Evolutionary conservation across 108 stramenopile genomes (phyloP), one percentile per base, ranked within the genome.

Genomic region (Chaetoceros tenuissimus): DNA sequence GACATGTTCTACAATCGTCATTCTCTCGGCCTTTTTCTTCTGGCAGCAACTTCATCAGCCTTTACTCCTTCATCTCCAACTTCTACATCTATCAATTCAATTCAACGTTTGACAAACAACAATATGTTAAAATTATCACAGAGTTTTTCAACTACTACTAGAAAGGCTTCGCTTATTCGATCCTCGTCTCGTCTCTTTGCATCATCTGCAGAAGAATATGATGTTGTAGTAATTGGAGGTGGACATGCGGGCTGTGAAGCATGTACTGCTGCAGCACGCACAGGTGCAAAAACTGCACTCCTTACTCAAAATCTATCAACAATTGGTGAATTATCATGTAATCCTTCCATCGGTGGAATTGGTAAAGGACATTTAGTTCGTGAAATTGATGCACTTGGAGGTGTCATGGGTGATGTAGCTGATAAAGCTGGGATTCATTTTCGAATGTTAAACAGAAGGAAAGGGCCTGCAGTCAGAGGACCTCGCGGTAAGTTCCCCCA

Each of bases 161-260:
- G n/a, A n/a, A n/a, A n/a, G n/a, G n/a, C n/a, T n/a, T n/a, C n/a
- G n/a, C n/a, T n/a, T n/a, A n/a, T n/a, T n/a, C n/a, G n/a, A n/a
- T n/a, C n/a, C n/a, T n/a, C n/a, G n/a, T n/a, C n/a, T n/a, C n/a
- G n/a, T n/a, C n/a, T n/a, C n/a, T n/a, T n/a, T n/a, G n/a, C n/a
- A n/a, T n/a, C n/a, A n/a, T 40, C 34, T 40, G 8, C 13, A 10
- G 8, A 40, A 40, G 48, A 56, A 24, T 80, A 71, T 50, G 97
- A 98, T 63, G 96, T 97, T 18, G 80, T 97, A 43, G 88, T 99
- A 1, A 81, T 99, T 40, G 98, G 98, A 2, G 98, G 98, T 3
- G 98, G 98, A 0, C 98, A 99, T 66, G 98, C 98, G 1, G 98
- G 98, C 22, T 93, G 94, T 57, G 98, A 99, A 51, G 96, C 98